Percentiles rank a stretch among this genome's conserved stretches.
Conservation (phyloP, 495 filamentous ascomycete species). For the Penicillium robsamsonii region DNA sequence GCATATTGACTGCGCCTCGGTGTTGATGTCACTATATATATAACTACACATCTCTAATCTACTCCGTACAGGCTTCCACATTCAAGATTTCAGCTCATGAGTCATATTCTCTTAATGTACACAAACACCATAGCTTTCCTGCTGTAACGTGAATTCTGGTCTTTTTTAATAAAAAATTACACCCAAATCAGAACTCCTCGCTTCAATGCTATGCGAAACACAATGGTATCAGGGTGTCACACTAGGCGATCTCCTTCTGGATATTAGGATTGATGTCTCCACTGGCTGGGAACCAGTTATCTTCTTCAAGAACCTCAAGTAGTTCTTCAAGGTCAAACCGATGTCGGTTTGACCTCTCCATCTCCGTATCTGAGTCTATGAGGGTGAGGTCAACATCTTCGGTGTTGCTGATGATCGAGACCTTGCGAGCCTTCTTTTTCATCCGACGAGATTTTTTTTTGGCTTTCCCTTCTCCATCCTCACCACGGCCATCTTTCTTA, state of each 20-base stretch:
- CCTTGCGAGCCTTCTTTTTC: slow-evolving; percentile 3
- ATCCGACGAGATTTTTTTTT: neutral
- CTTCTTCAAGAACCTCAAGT: slow-evolving; percentile 36
- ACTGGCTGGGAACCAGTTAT: slow-evolving; percentile 49
- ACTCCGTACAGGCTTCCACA: neutral
- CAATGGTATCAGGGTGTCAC: neutral
- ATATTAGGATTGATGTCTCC: slow-evolving; percentile 34
- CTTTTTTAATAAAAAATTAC: neutral
- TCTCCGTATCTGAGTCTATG: slow-evolving; percentile 18
- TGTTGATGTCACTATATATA: slow-evolving; percentile 1
- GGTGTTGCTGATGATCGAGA: slow-evolving; percentile 8
- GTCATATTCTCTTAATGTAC: neutral
- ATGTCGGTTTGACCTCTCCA: neutral
- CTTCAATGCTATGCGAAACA: slow-evolving; percentile 4
- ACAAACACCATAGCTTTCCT: neutral
- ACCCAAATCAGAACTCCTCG: neutral
- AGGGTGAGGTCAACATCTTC: slow-evolving; percentile 35
- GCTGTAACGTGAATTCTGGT: neutral
- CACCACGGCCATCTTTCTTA: neutral
- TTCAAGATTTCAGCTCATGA: neutral
- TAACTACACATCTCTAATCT: neutral
- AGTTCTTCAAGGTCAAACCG: slow-evolving; percentile 18
- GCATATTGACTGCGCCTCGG: slow-evolving; percentile 5
- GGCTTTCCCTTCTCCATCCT: neutral
- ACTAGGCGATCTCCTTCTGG: slow-evolving; percentile 10